These are phyloP conservation scores for Macadamia integrifolia DNA, from an alignment of 164 flowering plant genomes.

Conservation along the genomic window DNA sequence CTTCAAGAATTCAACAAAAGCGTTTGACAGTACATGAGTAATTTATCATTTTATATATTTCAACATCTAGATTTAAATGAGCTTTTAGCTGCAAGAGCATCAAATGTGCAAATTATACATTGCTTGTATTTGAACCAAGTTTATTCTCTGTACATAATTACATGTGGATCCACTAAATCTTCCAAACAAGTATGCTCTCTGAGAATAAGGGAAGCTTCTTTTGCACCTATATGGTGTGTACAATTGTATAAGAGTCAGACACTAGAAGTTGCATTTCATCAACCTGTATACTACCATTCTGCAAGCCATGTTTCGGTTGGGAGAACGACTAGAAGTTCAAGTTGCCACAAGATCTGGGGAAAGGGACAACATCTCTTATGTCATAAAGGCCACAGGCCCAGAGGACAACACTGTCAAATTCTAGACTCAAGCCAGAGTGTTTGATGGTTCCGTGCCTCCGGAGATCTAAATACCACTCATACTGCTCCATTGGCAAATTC, in stretches of 20 bases:
- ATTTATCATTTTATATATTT: too few species aligned
- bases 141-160: neutral
- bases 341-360: conserved; percentile 61
- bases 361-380: conserved; percentile 69
- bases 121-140: neutral
- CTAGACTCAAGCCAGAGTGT: conserved; percentile 70
- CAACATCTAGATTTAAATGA: neutral
- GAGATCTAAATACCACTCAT: conserved; percentile 84
- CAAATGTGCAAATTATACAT: neutral
- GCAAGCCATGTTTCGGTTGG: neutral
- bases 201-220: neutral
- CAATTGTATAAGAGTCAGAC: neutral
- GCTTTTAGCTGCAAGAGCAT: neutral
- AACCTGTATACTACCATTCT: neutral
- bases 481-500: conserved; percentile 47
- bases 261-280: neutral
- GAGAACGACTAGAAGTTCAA: conserved; percentile 20
- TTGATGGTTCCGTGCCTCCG: conserved; percentile 68
- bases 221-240: neutral
- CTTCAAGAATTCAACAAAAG: too few species aligned
- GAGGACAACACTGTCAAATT: conserved; percentile 66
- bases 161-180: neutral
- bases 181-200: neutral
- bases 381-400: conserved; percentile 61
- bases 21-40: too few species aligned